Evolutionary conservation across 768 basidiomycete species (phyloP), one percentile per base, ranked within the genome.

Genomic region (Trametes gibbosa): DNA sequence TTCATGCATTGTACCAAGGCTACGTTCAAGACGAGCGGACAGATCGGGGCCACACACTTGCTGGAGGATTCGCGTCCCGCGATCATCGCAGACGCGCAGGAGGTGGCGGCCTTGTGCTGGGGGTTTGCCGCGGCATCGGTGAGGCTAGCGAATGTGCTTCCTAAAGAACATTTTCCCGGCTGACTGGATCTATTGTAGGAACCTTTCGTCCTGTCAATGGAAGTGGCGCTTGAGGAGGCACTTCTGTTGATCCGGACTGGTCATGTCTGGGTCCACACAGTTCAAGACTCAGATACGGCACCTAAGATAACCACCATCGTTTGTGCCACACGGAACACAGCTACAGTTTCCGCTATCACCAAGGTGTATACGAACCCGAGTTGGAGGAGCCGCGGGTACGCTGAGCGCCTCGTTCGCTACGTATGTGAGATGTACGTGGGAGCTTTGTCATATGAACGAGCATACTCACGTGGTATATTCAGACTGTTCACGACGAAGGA

Each of bases 301-400:
- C 62, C 71, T 46, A 76, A 79, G 25, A 77, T 85, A 21, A 85
- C 88, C 0, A 89, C 79, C 19, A 82, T 91, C 40, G 85, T 85
- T 5, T 88, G 88, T 16, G 81, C 80, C 27, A 88, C 89, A 8
- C 76, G 90, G 12, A 82, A 83, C 58, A 84, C 77, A 24, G 74
- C 77, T 0, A 76, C 65, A 5, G 78, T 86, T 24, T 82, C 84
- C 2, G 81, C 85, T 0, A 83, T 92, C 45, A 86, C 86, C 39
- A 91, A 92, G 69, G 89, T 91, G 0, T 86, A 76, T 66, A 91
- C 90, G 0, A 73, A 77, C 47, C 74, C 81, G 0, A 37, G 64
- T 2, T 86, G 81, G 78, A 76, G 85, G 43, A 68, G 78, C 0
- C 72, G 68, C 0, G 81, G 84, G 4, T 86, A 80, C 63, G 90